These are phyloP conservation scores for Globisporangium viniferum DNA, from an alignment of 352 stramenopile genomes.

Conservation along the genomic window DNA sequence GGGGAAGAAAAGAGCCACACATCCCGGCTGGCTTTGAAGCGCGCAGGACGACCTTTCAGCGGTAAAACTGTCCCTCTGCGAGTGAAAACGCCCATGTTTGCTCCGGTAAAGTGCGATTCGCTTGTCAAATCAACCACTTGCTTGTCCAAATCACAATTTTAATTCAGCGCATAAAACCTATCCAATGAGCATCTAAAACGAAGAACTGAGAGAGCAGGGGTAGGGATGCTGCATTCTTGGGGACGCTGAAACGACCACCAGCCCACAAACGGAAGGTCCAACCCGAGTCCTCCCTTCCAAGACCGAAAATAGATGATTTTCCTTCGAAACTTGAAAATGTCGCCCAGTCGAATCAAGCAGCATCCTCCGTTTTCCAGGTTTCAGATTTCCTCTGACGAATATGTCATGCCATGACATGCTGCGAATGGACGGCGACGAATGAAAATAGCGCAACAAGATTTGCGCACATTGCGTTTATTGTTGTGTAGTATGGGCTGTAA, in stretches of 20 bases:
- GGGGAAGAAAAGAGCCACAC: constrained; percentile 1
- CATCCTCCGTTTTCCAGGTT: neutral
- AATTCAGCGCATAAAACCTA: neutral
- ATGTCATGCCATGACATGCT: neutral
- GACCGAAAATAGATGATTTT: constrained; percentile 4
- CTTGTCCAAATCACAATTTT: neutral
- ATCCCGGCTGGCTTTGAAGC: neutral
- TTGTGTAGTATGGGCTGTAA: too few species aligned
- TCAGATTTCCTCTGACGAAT: neutral
- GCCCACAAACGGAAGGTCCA: constrained; percentile 7
- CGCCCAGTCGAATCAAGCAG: neutral
- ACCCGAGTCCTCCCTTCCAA: constrained; percentile 8
- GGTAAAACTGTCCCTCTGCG: constrained; percentile 6
- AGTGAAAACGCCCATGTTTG: neutral
- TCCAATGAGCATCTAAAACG: neutral
- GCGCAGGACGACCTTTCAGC: neutral
- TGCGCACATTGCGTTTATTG: neutral
- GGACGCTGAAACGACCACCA: neutral
- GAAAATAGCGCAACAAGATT: neutral
- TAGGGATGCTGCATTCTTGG: neutral
- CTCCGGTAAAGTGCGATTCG: neutral
- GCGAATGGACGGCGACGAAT: neutral
- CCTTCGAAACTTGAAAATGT: neutral
- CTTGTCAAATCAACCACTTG: neutral
- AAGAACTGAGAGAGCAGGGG: neutral